Evolutionary conservation across 495 filamentous ascomycete species (phyloP), one percentile per base, ranked within the genome.

Genomic region (Penicillium turbatum): DNA sequence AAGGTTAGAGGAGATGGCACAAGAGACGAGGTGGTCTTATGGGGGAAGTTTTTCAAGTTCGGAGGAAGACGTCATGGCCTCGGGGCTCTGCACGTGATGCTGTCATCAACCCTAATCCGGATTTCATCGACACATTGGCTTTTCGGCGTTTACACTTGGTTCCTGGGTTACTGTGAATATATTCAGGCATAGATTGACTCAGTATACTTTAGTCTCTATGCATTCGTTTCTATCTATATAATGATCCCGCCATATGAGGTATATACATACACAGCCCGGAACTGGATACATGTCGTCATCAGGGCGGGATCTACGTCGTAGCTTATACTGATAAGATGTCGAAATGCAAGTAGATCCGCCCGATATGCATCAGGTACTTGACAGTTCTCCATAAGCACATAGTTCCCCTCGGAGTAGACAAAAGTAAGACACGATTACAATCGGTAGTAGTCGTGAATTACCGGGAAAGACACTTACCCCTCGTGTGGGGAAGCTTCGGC

Each of bases 21-120:
- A 47, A 48, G 43, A 57, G 57, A 59, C 51, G 56, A 68, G 62
- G 66, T 66, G 65, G 66, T 68, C 63, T 67, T 60, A 58, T 49
- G 43, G 56, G 55, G 60, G 54, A 47, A 57, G 36, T 51, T 62
- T 64, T 60, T 57, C 53, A 52, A 26, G 47, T 52, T 61, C 41
- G 47, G 42, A 50, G 57, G 47, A 58, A 67, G 65, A 74, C 70
- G 72, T 74, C 72, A 74, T 74, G 57, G 56, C 47, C 26, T 24
- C 34, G 16, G 10, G 0, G 0, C 7, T 5, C 31, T 66, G 64
- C 59, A 48, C 41, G 45, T 46, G 48, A 51, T 53, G 48, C 43
- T 56, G 49, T 56, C 49, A 54, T 27, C 30, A 43, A 16, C 24
- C 46, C 41, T 44, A 44, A 44, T 30, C 21, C 11, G 32, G 32